Base-by-base conservation (phyloP, 805 yeast species). In the Starmerella potacharoeniae region DNA sequence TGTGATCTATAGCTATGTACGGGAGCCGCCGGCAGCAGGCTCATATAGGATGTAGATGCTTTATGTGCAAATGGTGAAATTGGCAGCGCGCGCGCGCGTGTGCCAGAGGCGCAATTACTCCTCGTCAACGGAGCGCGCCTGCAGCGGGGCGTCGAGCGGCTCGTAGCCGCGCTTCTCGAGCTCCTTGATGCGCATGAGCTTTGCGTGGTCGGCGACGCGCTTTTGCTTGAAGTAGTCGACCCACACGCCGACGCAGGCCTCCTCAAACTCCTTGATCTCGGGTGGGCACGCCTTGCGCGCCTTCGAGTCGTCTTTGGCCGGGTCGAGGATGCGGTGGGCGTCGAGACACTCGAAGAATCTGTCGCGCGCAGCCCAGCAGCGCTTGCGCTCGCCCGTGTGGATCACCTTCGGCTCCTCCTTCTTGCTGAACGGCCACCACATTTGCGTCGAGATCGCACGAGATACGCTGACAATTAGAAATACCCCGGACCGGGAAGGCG, bases 321-420 rank as follows among this genome's bases (percentile, higher is more conserved):
- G 85, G 67, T 86, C 85, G 8, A 78, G 79, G 53, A 91, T 82
- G 16, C 77, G 71, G 63, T 84, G 77, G 49, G 71, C 73, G 61
- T 84, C 86, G 49, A 91, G 74, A 68, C 98, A 91, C 8, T 70
- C 75, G 64, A 87, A 87, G 66, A 78, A 89, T 42, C 64, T 63
- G 65, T 91, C 98, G 57, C 98, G 78, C 7, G 91, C 75, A 51
- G 83, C 91, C 97, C 97, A 93, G 72, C 98, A 91, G 57, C 75
- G 73, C 65, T 80, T 77, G 60, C 97, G 78, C 61, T 82, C 79
- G 31, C 54, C 48, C 5, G 66, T 56, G 52, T 61, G 64, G 41
- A 64, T 62, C 36, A 64, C 65, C 37, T 53, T 74, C 37, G 84
- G 84, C 52, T 67, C 66, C 37, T 71, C 71, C 44, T 35, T 22